Evolutionary conservation across 2,329 filamentous ascomycete species (phyloP).

Genomic region (Pseudogymnoascus sp.): DNA sequence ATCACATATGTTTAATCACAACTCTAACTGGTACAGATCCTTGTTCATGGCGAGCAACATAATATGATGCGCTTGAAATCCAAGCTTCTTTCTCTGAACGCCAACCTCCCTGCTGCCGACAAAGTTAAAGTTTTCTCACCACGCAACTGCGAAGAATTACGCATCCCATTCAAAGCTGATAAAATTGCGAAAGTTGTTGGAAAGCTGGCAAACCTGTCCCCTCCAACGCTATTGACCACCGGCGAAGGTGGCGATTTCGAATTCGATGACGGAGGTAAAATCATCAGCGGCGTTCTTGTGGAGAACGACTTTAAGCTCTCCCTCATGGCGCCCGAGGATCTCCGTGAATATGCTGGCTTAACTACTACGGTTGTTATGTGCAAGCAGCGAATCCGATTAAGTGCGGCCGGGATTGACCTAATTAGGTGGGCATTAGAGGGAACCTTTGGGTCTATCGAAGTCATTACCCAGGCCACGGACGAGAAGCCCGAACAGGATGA

Average conservation of each 20-base stretch:
- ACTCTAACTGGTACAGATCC: conserved; percentile 52
- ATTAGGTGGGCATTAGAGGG: conserved; percentile 92
- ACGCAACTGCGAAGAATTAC: conserved; percentile 87
- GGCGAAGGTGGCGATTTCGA: conserved; percentile 31
- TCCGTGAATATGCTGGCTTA: conserved; percentile 92
- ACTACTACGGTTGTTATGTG: conserved; percentile 92
- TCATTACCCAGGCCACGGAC: conserved; percentile 42
- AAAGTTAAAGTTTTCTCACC: conserved; percentile 92
- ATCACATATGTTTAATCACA: neutral
- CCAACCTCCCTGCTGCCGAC: conserved; percentile 54
- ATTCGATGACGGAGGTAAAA: conserved; percentile 39
- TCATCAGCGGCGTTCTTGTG: conserved; percentile 85
- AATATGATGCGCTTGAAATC: conserved; percentile 98
- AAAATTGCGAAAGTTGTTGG: conserved; percentile 96
- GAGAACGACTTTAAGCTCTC: conserved; percentile 98
- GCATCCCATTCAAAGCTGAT: conserved; percentile 90
- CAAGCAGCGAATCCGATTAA: conserved; percentile 81
- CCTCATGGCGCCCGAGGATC: conserved; percentile 91
- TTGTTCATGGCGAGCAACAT: conserved; percentile 94
- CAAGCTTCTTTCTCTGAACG: conserved; percentile 86
- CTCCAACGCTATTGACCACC: conserved; percentile 40
- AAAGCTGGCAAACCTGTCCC: conserved; percentile 74
- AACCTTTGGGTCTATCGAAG: conserved; percentile 82
- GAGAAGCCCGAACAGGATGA: conserved; percentile 34
- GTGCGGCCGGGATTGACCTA: conserved; percentile 80